Evolutionary conservation across 345 rosid genomes (phyloP).

Genomic region (Orychophragmus violaceus): DNA sequence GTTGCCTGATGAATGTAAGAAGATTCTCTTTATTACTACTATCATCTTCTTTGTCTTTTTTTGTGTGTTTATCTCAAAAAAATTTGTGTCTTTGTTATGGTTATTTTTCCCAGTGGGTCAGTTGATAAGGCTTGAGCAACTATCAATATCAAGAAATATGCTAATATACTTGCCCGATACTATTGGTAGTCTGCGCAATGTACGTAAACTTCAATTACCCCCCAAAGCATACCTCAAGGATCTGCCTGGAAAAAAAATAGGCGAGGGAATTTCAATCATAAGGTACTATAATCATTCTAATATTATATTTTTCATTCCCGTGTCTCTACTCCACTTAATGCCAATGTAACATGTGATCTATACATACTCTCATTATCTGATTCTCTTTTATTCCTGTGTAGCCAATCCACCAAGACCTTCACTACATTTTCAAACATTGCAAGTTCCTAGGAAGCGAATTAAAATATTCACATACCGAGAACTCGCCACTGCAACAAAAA

Average conservation of each 20-base stretch:
- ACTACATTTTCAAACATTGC: constrained; percentile 1
- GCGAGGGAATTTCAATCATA: too few relatives aligned
- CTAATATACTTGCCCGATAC: constrained; percentile 74
- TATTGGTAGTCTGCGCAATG: constrained; percentile 92
- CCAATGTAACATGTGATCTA: background rate
- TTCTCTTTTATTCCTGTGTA: background rate
- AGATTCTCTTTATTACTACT: constrained; percentile 27
- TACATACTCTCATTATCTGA: background rate
- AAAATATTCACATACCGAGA: constrained; percentile 46
- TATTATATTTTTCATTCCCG: too few relatives aligned
- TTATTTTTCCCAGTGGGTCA: constrained; percentile 74
- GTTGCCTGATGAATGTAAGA: constrained; percentile 93
- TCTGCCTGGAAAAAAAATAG: background rate
- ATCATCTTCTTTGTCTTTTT: too few relatives aligned
- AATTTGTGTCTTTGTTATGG: background rate
- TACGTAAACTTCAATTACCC: constrained; percentile 37
- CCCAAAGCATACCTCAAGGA: constrained; percentile 1
- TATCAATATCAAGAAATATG: constrained; percentile 78
- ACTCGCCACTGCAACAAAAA: constrained; percentile 56
- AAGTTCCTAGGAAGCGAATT: constrained; percentile 1
- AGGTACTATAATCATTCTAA: too few relatives aligned
- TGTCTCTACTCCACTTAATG: background rate
- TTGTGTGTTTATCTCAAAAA: background rate
- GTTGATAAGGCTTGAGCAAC: constrained; percentile 76
- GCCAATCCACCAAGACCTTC: constrained; percentile 3